Percentiles rank a stretch among this genome's conserved stretches.
These are phyloP conservation scores for Starmerella gropengiesseri DNA, from an alignment of 805 yeast species.

Conservation along the genomic window DNA sequence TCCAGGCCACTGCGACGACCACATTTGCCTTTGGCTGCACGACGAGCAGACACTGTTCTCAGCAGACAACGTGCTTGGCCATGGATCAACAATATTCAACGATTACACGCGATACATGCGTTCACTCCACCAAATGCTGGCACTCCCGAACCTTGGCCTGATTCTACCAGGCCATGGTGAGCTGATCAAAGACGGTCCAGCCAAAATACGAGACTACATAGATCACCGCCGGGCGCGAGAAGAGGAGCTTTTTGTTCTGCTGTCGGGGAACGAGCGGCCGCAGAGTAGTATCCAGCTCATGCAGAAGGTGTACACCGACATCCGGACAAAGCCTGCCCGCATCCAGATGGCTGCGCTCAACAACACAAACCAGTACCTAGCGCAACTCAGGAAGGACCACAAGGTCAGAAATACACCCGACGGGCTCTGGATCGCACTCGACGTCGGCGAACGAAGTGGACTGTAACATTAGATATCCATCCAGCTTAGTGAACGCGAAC, in stretches of 20 bases:
- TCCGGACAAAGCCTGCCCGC: conserved; percentile 21
- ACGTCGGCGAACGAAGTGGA: no score
- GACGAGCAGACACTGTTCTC: conserved; percentile 30
- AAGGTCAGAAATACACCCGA: conserved; percentile 13
- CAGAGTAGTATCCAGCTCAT: conserved; percentile 22
- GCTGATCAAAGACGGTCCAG: conserved; percentile 26
- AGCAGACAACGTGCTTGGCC: conserved; percentile 33
- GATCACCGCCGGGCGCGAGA: conserved; percentile 30
- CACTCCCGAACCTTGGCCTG: conserved; percentile 14
- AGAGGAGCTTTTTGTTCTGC: conserved; percentile 24
- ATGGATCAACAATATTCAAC: conserved; percentile 31
- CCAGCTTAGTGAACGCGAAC: no score
- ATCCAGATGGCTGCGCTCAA: conserved; percentile 28
- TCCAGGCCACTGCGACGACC: conserved; percentile 34
- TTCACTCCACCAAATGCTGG: conserved; percentile 26
- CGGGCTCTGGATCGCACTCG: conserved; percentile 4
- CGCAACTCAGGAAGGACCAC: conserved; percentile 25
- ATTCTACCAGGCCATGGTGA: conserved; percentile 34
- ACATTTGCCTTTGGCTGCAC: conserved; percentile 29
- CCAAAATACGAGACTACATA: conserved; percentile 28
- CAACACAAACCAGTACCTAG: conserved; percentile 27
- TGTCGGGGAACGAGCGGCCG: conserved; percentile 14
- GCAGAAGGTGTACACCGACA: conserved; percentile 22
- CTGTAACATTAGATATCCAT: no score
- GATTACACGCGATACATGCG: conserved; percentile 27